Evolutionary conservation across 495 filamentous ascomycete genomes (phyloP), one percentile per base, ranked within the genome.

Genomic region (Lasiosphaeriaceae sp.): DNA sequence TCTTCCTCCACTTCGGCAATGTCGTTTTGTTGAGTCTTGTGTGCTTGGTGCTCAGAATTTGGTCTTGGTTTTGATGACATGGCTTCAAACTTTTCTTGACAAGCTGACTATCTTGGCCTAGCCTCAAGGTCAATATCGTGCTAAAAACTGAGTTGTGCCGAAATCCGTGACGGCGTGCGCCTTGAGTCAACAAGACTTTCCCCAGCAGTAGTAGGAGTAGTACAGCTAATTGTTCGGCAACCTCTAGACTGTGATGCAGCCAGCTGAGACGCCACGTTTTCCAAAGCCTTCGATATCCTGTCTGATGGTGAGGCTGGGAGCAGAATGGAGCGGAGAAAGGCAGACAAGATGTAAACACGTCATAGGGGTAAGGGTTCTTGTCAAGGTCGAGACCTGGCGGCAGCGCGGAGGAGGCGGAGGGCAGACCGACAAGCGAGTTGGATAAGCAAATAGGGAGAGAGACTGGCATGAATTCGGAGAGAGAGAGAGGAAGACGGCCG

Each of bases 1-100:
- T 50, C 56, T 2, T 8, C 19, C 8, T 54, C 57, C 16, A 17
- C 26, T 29, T 55, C 45, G 21, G 22, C 47, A 43, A 41, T 51
- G 41, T 39, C 51, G 58, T 39, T 12, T 9, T 45, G 39, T n/a
- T 5, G n/a, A 17, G 39, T 6, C 16, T 43, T 43, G 39, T 17
- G 39, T 4, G n/a, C 14, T 48, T 24, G 21, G 21, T 5, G 46
- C 22, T 48, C 21, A n/a, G 24, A 11, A n/a, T 26, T 20, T 11
- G 46, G 46, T 11, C 46, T 9, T 24, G 22, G 21, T 23, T 24
- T 48, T 2, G 46, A 48, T 21, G 46, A 3, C 46, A 48, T 48
- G 46, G 44, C 22, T 48, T 14, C 24, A 5, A 24, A 20, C 8
- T 48, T 8, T 22, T 14, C n/a, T 23, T 47, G 9, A 14, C 34